Evolutionary conservation across 1,284 basidiomycete species (phyloP).

Genomic region (Trametes polyzona): DNA sequence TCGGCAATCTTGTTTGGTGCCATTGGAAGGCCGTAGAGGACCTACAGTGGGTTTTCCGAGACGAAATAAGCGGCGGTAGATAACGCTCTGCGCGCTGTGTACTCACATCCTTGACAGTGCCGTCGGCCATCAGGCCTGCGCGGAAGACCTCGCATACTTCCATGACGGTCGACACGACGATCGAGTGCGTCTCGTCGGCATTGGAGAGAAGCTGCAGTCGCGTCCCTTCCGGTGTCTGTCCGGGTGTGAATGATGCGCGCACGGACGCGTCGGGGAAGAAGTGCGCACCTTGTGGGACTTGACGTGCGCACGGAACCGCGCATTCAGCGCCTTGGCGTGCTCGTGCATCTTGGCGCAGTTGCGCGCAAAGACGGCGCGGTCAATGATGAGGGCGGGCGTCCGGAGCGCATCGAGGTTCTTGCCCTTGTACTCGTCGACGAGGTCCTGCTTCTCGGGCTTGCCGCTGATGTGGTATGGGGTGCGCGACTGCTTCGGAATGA

Average conservation of each 20-base stretch:
- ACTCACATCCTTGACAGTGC: slow-evolving; percentile 75
- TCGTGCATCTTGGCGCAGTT: slow-evolving; percentile 79
- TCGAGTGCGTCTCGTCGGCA: slow-evolving; percentile 56
- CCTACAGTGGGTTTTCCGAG: slow-evolving; percentile 45
- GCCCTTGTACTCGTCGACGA: slow-evolving; percentile 65
- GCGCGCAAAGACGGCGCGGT: slow-evolving; percentile 66
- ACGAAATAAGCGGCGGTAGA: not conserved
- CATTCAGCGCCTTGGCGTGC: slow-evolving; percentile 65
- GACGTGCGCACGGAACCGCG: slow-evolving; percentile 79
- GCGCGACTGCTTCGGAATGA: slow-evolving; percentile 26
- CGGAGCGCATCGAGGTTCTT: slow-evolving; percentile 61
- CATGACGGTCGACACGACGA: slow-evolving; percentile 80
- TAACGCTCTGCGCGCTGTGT: not conserved
- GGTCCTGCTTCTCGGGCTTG: slow-evolving; percentile 54
- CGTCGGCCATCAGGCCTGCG: slow-evolving; percentile 72
- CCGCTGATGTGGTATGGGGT: slow-evolving; percentile 51
- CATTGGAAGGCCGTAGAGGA: slow-evolving; percentile 81
- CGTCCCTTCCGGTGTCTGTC: slow-evolving; percentile 74
- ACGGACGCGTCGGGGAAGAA: not conserved
- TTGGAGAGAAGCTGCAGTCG: slow-evolving; percentile 66
- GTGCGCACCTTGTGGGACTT: slow-evolving; percentile 77
- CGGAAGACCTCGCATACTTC: slow-evolving; percentile 79
- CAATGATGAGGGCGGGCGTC: slow-evolving; percentile 81
- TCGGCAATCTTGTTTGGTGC: slow-evolving; percentile 75
- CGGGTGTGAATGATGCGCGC: not conserved